These are phyloP conservation scores for Mimosa pudica DNA, from an alignment of 306 rosid genomes.

Conservation along the genomic window DNA sequence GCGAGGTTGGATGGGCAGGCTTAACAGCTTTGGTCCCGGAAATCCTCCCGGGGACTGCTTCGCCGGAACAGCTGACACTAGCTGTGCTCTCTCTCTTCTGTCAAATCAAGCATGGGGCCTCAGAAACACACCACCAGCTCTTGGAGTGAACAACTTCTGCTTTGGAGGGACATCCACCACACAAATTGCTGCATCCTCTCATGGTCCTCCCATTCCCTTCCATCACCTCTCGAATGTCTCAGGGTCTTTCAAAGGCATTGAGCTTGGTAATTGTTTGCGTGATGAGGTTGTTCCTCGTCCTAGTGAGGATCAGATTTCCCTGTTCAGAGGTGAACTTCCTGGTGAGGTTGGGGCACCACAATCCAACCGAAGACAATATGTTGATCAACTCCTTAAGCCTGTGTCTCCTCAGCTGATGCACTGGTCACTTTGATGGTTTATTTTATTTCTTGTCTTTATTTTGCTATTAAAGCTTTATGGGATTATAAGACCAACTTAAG, in stretches of 20 bases:
- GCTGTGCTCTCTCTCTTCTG: slow-evolving; percentile 99
- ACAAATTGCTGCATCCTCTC: slow-evolving; percentile 53
- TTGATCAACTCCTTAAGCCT: slow-evolving; percentile 61
- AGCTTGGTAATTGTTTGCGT: slow-evolving; percentile 47
- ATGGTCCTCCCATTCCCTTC: slow-evolving; percentile 32
- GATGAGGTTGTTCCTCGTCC: slow-evolving; percentile 55
- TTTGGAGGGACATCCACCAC: slow-evolving; percentile 59
- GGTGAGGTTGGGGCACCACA: slow-evolving; percentile 52
- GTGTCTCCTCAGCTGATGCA: slow-evolving; percentile 44
- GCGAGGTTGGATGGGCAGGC: no score
- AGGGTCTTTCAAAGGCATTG: slow-evolving; percentile 64
- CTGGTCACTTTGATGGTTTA: slow-evolving; percentile 71
- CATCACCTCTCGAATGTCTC: slow-evolving; percentile 54
- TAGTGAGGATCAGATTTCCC: slow-evolving; percentile 65
- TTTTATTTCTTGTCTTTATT: neutral
- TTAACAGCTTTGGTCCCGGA: slow-evolving; percentile 40
- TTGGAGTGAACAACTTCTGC: slow-evolving; percentile 53
- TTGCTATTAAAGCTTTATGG: neutral
- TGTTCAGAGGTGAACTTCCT: slow-evolving; percentile 47
- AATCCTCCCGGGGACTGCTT: slow-evolving; percentile 67
- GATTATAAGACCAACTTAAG: neutral
- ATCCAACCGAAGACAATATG: slow-evolving; percentile 53
- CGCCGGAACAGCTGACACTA: slow-evolving; percentile 65
- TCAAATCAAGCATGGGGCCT: slow-evolving; percentile 89
- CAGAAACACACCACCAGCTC: slow-evolving; percentile 57